Percentiles rank a stretch among this genome's conserved stretches.
These are phyloP conservation scores for Cladophialophora exuberans DNA, from an alignment of 2,329 filamentous ascomycete species.

Conservation along the genomic window DNA sequence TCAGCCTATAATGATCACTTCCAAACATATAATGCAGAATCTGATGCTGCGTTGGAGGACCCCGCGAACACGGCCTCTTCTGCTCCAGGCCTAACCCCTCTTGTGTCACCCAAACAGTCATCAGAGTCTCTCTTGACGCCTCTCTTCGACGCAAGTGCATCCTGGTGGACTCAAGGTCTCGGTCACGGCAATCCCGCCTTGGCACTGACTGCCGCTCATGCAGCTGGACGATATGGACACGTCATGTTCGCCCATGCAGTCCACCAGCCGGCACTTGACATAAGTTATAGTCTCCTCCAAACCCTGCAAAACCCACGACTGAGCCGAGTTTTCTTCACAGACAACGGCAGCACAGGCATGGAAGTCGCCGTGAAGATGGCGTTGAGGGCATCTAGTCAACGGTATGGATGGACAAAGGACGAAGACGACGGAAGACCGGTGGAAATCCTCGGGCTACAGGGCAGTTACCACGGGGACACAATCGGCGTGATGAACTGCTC, in stretches of 20 bases:
- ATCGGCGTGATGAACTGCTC: conserved; percentile 87
- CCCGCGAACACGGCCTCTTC: conserved; percentile 3
- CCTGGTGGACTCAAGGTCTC: conserved; percentile 90
- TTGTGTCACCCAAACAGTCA: conserved; percentile 22
- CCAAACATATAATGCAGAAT: conserved; percentile 57
- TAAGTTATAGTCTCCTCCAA: conserved; percentile 67
- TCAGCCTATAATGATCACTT: conserved; percentile 81
- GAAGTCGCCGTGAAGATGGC: conserved; percentile 89
- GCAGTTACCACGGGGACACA: conserved; percentile 85
- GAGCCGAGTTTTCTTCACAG: conserved; percentile 75
- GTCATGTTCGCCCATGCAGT: conserved; percentile 84
- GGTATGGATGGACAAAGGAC: conserved; percentile 65
- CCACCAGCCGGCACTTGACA: conserved; percentile 73
- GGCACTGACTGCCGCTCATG: conserved; percentile 75
- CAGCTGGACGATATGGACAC: conserved; percentile 81
- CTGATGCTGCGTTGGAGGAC: conserved; percentile 26
- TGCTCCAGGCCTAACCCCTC: conserved; percentile 20
- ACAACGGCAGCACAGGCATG: conserved; percentile 81
- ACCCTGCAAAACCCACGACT: conserved; percentile 67
- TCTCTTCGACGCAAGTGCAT: conserved; percentile 81
- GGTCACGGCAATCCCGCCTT: conserved; percentile 76
- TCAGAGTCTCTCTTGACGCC: conserved; percentile 56
- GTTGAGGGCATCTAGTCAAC: conserved; percentile 66
- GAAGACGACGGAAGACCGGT: conserved; percentile 59
- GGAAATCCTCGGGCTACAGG: conserved; percentile 73